Base-by-base conservation (phyloP, 2,329 filamentous ascomycete species). In the Purpureocillium lavendulum region DNA sequence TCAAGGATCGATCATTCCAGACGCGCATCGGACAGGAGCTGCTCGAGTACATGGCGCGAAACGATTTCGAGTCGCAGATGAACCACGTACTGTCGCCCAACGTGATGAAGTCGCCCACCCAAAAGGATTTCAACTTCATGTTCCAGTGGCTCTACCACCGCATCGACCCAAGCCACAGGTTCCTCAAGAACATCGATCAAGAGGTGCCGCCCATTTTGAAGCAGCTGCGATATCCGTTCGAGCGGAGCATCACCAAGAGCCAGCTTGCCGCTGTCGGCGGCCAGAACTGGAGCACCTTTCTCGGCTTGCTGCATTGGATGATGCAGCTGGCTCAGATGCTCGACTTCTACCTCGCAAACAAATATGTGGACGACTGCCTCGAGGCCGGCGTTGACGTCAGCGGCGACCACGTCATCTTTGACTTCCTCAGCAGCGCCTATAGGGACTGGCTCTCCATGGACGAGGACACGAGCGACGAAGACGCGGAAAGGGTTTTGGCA, bases 11-110 rank as follows among this genome's bases (percentile, higher is more conserved):
- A 30, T 73, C 75, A 16, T 94, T 84, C 50, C 86, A 94, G 56
- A 73, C 79, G 24, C 79, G 82, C 41, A 89, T 98, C 60, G 87
- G 84, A 7, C 84, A 92, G 51, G 89, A 98, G 54, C 65, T 98
- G 40, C 67, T 94, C 49, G 92, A 98, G 49, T 98, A 94, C 57
- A 74, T 98, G 56, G 82, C 87, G 1, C 82, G 89, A 41, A 83
- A 96, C 60, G 95, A 96, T 57, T 98, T 97, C 54, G 92, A 98
- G 62, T 80, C 96, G 74, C 89, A 97, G 51, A 95, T 94, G 82
- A 96, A 94, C 64, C 86, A 97, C 59, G 83, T 80, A 2, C 70
- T 98, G n/a, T 86, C 87, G 1, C 83, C 85, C 47, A 96, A 96
- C 53, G 85, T 87, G 7, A 81, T 95, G 57, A 90, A 87, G 53